Base-by-base conservation (phyloP, 2,329 filamentous ascomycete genomes). In the Aspergillus alliaceus region DNA sequence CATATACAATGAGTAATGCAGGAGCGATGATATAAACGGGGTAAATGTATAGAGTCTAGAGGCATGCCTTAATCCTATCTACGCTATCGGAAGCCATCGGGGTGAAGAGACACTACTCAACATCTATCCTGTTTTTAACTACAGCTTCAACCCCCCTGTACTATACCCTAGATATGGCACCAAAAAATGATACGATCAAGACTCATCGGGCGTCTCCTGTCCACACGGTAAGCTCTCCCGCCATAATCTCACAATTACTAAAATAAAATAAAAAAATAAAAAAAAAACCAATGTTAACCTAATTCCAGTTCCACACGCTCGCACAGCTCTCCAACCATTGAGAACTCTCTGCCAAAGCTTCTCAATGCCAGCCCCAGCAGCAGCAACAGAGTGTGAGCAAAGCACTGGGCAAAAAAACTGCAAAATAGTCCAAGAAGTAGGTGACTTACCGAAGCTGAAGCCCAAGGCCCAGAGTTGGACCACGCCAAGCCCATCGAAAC, bases 391-490 rank as follows among this genome's bases (percentile, higher is more conserved):
- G 7, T 8, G 14, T 14, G 22, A 25, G 22, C 24, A 3, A 8
- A n/a, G n/a, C 6, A 4, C 22, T 14, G 42, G 15, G 18, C 22
- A 47, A 14, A 59, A 40, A 18, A 59, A 37, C 18, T 67, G 66
- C 59, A 60, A 66, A 12, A 59, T 68, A 22, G 49, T 68, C 11
- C 60, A 62, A 56, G 58, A 64, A 14, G 20, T 51, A 6, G 32
- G 40, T 32, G 58, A 65, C 34, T 76, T 77, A 57, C 49, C 6
- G 66, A 71, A 55, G 66, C 66, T 1, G 64, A 77, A 65, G 66
- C 66, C 24, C 66, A 67, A 7, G 68, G 75, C 11, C 72, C 69
- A 18, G 68, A 73, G 31, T 77, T 73, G 61, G 61, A 70, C 32
- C 64, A 66, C 20, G 54, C 61, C 6, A 57, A 59, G 3, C 56